Percentiles rank a stretch among this genome's conserved stretches.
Evolutionary conservation across 2,329 filamentous ascomycete species (phyloP).

Genomic region (Verticillium dahliae): DNA sequence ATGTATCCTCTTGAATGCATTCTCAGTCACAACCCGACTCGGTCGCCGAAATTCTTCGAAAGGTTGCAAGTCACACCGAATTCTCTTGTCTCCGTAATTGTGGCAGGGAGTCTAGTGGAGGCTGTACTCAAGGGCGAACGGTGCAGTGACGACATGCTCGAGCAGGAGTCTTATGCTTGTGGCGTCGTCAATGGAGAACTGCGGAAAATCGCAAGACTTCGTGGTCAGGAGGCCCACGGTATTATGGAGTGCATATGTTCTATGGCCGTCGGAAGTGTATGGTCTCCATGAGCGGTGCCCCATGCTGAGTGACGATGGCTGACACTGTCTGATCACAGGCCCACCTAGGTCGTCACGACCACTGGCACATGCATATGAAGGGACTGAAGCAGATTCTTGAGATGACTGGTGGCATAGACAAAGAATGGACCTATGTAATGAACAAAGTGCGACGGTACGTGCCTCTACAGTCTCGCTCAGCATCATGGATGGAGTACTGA

Average conservation of each 20-base stretch:
- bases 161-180: conserved; percentile 17
- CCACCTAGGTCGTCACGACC: conserved; percentile 26
- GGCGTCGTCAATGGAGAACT: conserved; percentile 17
- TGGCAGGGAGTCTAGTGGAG: conserved; percentile 21
- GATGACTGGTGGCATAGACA: conserved; percentile 17
- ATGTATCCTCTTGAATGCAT: conserved; percentile 25
- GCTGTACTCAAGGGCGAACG: conserved; percentile 12
- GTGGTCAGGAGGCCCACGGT: conserved; percentile 4
- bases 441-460: conserved; percentile 22
- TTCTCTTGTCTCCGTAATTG: conserved; percentile 20
- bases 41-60: conserved; percentile 17
- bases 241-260: conserved; percentile 24
- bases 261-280: conserved; percentile 21
- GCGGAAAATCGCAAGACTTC: conserved; percentile 12
- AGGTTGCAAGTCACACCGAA: conserved; percentile 17
- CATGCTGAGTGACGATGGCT: no score
- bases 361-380: conserved; percentile 30
- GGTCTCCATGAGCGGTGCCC: conserved; percentile 1
- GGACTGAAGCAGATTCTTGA: conserved; percentile 24
- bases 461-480: background rate
- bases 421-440: conserved; percentile 10
- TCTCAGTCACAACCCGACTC: conserved; percentile 21
- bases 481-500: background rate
- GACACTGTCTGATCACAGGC: conserved; percentile 11
- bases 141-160: conserved; percentile 12